Conservation (phyloP, 176 grass and related monocot genomes). For the Triticum urartu region DNA sequence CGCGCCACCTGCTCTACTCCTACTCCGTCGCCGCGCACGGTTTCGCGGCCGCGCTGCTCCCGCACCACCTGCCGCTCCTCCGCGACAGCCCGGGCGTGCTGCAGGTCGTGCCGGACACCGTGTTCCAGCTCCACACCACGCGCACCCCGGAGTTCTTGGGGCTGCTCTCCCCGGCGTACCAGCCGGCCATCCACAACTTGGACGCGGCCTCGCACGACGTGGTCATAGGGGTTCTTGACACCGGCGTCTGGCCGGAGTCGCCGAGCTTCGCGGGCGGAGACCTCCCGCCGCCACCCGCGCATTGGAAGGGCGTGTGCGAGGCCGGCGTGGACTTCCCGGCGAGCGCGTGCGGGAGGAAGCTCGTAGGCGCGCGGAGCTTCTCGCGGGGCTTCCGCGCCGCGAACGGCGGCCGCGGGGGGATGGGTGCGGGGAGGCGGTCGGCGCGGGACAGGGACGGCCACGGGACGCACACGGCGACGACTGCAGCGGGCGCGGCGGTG, state of each 20-base stretch:
- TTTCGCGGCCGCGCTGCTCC: constrained; percentile 64
- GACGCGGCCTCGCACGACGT: constrained; percentile 76
- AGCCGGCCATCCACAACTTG: constrained; percentile 40
- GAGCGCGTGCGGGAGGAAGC: constrained; percentile 69
- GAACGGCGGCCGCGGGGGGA: not conserved
- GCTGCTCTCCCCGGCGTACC: constrained; percentile 44
- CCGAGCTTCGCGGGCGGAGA: constrained; percentile 59
- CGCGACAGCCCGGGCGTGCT: constrained; percentile 66
- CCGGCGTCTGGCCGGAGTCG: constrained; percentile 87
- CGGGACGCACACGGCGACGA: constrained; percentile 89
- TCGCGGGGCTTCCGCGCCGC: constrained; percentile 68
- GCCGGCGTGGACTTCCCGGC: constrained; percentile 76
- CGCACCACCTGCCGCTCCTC: constrained; percentile 58
- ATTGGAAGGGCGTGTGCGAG: constrained; percentile 84
- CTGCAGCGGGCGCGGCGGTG: constrained; percentile 63
- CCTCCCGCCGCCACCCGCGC: constrained; percentile 52
- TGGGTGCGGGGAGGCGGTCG: constrained; percentile 34
- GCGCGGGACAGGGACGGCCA: constrained; percentile 86
- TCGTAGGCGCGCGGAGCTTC: constrained; percentile 88
- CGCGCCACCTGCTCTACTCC: constrained; percentile 68
- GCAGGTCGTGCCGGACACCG: constrained; percentile 58
- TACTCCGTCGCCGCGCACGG: constrained; percentile 71
- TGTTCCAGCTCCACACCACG: constrained; percentile 74
- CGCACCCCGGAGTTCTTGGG: constrained; percentile 83
- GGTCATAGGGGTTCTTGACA: constrained; percentile 82